Evolutionary conservation across 73 alveolate genomes (phyloP).

Genomic region (Paramecium biaurelia): DNA sequence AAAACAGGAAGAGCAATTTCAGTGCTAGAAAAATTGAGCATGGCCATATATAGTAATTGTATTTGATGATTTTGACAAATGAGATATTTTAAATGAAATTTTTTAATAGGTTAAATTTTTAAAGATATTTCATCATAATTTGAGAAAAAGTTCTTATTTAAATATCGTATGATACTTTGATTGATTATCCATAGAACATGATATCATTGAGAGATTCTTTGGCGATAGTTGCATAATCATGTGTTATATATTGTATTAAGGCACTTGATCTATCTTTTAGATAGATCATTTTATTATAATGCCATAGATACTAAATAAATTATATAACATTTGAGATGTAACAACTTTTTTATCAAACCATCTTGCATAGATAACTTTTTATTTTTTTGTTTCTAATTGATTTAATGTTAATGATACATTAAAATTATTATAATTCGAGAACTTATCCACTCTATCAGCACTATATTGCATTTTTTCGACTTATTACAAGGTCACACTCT

Average conservation of each 20-base stretch:
- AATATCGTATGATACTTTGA: background rate
- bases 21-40: background rate
- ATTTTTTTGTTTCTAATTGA: background rate
- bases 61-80: background rate
- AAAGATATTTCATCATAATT: background rate
- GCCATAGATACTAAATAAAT: constrained; percentile 46
- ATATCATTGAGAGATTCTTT: constrained; percentile 56
- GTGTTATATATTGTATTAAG: background rate
- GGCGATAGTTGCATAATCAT: constrained; percentile 50
- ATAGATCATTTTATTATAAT: constrained; percentile 19
- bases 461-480: background rate
- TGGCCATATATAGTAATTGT: background rate
- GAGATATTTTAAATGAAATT: no score
- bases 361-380: constrained; percentile 47
- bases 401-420: background rate
- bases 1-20: background rate
- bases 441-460: background rate
- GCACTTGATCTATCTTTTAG: constrained; percentile 49
- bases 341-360: constrained; percentile 50
- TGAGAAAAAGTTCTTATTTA: background rate
- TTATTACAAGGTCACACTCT: background rate
- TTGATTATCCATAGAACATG: constrained; percentile 38
- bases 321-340: constrained; percentile 15
- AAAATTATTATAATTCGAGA: background rate
- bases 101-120: background rate